A percentile compares a stretch with the other conserved stretches of the same genome.
phyloP scores from a whole-genome alignment of 805 yeast species.

The Metschnikowia lochheadii region DNA sequence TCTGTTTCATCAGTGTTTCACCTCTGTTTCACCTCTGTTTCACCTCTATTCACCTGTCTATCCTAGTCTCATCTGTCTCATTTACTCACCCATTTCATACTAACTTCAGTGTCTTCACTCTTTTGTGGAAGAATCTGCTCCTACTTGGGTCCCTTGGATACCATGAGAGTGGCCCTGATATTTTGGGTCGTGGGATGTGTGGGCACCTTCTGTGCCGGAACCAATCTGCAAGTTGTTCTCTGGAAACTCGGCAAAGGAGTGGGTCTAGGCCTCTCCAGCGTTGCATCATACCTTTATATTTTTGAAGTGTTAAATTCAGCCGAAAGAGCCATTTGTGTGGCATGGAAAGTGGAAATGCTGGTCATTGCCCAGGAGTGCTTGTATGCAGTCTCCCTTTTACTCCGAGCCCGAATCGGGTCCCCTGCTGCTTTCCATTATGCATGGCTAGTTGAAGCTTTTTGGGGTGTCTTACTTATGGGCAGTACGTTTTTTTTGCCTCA shows the following conservation, averaged over 20 bases:
- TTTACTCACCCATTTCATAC: background rate
- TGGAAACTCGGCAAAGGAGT: constrained; percentile 31
- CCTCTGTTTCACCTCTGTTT: background rate
- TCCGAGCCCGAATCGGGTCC: background rate
- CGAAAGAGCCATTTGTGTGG: constrained; percentile 19
- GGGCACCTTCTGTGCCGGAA: constrained; percentile 23
- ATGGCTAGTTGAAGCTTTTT: constrained; percentile 10
- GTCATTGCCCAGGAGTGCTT: constrained; percentile 6
- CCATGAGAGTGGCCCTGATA: constrained; percentile 22
- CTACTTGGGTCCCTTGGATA: constrained; percentile 23
- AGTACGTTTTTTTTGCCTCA: constrained; percentile 12
- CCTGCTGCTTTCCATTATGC: constrained; percentile 9
- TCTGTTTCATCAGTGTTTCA: background rate
- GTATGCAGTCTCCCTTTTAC: constrained; percentile 4
- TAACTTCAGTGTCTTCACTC: constrained; percentile 29
- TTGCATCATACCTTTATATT: constrained; percentile 30
- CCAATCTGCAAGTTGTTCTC: constrained; percentile 22
- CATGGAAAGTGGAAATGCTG: constrained; percentile 5
- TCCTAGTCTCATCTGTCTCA: background rate
- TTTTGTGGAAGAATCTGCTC: constrained; percentile 28
- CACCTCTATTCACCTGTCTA: too few species aligned
- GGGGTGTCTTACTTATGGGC: constrained; percentile 9
- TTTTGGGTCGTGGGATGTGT: constrained; percentile 29
- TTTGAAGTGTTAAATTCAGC: constrained; percentile 25
- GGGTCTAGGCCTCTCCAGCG: constrained; percentile 29